Base-by-base conservation (phyloP, 2,329 filamentous ascomycete species). In the Aspergillus novoparasiticus region DNA sequence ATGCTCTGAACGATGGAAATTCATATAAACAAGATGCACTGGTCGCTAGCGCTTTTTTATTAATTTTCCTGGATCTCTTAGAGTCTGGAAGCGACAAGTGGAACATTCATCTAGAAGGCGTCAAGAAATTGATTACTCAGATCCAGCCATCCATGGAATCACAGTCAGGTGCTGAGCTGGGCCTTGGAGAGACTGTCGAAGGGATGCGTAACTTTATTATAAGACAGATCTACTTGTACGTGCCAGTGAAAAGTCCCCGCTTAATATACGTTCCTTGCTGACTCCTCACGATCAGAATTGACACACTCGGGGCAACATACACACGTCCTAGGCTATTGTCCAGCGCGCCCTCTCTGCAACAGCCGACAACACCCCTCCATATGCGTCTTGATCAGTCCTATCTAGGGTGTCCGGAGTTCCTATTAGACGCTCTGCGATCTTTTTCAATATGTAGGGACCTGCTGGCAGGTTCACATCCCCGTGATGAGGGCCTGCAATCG, bases 31-130 rank as follows among this genome's bases (percentile, higher is more conserved):
- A 54, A 26, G 69, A 71, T 45, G 32, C 30, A 1, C 59, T 56
- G 21, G 23, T 69, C 19, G 65, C 65, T 10, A 69, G 60, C 8
- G 61, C 64, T 26, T 64, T 71, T 11, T 56, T 71, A 43, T 34
- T 69, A 2, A 67, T 69, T 5, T 68, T 69, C 19, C 57, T 69
- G 3, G 68, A 69, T 32, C 58, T 69, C 2, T 62, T 69, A 5
- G 68, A 69, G 43, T 67, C 66, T 1, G 68, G 68, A 14, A 59
- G 58, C 16, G 66, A 68, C 28, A 56, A 60, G 12, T 69, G 68
- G 68, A 64, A 69, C 4, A 51, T 59, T 16, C 68, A 69, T 53
- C 60, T 69, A 0, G 58, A 68, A 48, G 65, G 66, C 6, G 57
- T 60, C 11, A 55, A 50, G 16, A 19, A 5, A 19, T 11, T 30